Base-by-base conservation (phyloP, 768 basidiomycete genomes). In the Lentinula edodes region DNA sequence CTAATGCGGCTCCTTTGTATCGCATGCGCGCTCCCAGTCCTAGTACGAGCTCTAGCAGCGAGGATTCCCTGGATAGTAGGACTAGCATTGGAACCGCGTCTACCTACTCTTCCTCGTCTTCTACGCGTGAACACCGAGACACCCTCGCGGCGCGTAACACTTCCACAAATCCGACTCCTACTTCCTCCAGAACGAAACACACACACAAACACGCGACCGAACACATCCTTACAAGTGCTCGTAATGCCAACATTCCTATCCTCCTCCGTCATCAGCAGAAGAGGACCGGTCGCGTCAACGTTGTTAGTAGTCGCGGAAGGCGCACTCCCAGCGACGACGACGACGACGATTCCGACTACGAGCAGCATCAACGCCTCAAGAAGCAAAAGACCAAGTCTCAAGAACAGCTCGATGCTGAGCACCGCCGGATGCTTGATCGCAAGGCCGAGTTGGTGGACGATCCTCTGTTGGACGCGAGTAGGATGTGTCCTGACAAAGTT, bases 401-500 rank as follows among this genome's bases (percentile, higher is more conserved):
- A 2, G 55, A 56, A 16, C 55, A 56, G 39, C 23, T 56, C 23
- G 41, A 56, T 9, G 55, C 55, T n/a, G 55, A 56, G 55, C 41
- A 56, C 43, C 38, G 38, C 23, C 55, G 55, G 9, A 56, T 56
- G 55, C 55, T 56, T 23, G 32, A 41, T 5, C 55, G 55, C 41
- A 56, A 56, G 41, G 55, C 55, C 28, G 41, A 56, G 39, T n/a
- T 56, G 20, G 55, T 10, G 39, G 39, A 42, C 9, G 55, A 56
- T 43, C 41, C 39, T 23, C 41, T 56, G 55, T 32, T 56, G 55
- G 55, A 56, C 16, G 36, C 55, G 55, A 56, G 18, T 20, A 16
- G 20, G 38, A 56, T 56, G 55, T 34, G 55, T 32, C 55, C 55
- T 43, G 38, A 41, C 28, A 41, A 32, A 42, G 55, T 56, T 6